Conservation (phyloP, 169 alveolate genomes). For the Neospora caninum region DNA sequence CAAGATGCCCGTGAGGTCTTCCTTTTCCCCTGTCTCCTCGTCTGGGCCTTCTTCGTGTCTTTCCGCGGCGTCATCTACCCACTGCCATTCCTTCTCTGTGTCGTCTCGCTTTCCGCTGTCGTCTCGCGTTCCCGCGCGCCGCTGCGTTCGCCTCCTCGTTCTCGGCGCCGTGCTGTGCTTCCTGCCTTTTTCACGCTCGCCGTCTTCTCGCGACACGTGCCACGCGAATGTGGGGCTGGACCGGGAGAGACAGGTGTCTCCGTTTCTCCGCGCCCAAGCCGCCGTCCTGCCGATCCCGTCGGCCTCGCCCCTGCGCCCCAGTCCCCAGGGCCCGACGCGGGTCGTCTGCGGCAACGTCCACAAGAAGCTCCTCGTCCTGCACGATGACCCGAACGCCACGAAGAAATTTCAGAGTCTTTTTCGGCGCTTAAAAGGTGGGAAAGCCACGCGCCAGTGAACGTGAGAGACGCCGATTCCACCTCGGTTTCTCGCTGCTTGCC, state of each 20-base stretch:
- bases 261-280: background rate
- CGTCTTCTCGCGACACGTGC: no score
- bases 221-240: background rate
- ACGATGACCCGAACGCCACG: background rate
- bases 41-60: no score
- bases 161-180: background rate
- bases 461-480: no score
- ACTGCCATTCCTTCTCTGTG: no score
- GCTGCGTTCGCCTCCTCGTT: background rate
- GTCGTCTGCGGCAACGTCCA: background rate
- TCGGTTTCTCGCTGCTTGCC: no score
- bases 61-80: no score
- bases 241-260: background rate
- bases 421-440: background rate
- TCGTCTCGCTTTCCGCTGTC: background rate
- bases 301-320: constrained; percentile 9
- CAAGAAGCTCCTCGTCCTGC: background rate
- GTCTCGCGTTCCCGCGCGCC: background rate
- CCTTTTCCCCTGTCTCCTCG: no score
- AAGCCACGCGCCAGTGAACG: no score
- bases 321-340: background rate
- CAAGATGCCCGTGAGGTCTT: no score
- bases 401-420: background rate
- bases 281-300: constrained; percentile 28
- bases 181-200: background rate